Evolutionary conservation across 106 monocot genomes (phyloP).

Genomic region (Ottelia alismoides): DNA sequence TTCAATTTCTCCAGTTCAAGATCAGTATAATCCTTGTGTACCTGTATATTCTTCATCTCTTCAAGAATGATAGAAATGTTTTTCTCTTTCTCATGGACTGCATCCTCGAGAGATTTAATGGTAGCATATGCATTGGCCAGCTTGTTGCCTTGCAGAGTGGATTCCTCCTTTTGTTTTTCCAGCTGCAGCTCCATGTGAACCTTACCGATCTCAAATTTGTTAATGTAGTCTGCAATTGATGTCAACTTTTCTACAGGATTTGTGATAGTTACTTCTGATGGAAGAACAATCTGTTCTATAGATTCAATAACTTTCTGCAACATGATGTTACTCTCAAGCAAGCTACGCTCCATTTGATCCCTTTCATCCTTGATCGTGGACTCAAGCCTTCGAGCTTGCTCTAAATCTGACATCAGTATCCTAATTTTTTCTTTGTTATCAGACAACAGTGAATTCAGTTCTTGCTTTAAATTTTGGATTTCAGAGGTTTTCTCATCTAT

Average conservation of each 20-base stretch:
- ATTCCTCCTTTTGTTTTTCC: slow-evolving; percentile 40
- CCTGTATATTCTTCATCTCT: slow-evolving; percentile 43
- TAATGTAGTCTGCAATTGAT: slow-evolving; percentile 32
- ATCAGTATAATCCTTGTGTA: slow-evolving; percentile 22
- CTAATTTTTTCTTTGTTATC: slow-evolving; percentile 48
- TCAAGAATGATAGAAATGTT: slow-evolving; percentile 20
- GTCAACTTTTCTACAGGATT: slow-evolving; percentile 48
- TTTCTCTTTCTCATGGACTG: slow-evolving; percentile 30
- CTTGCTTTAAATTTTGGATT: slow-evolving; percentile 58
- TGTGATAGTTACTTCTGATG: slow-evolving; percentile 31
- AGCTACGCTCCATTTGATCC: slow-evolving; percentile 24
- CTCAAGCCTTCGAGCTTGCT: slow-evolving; percentile 34
- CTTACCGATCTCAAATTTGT: slow-evolving; percentile 26
- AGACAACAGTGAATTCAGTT: slow-evolving; percentile 41
- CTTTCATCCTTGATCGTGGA: slow-evolving; percentile 39
- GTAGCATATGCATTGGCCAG: slow-evolving; percentile 33
- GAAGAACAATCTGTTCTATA: slow-evolving; percentile 34
- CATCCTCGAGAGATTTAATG: slow-evolving; percentile 38
- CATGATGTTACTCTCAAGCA: slow-evolving; percentile 35
- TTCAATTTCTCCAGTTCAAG: slow-evolving; percentile 48
- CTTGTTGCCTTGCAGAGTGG: slow-evolving; percentile 16
- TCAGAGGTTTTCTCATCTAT: slow-evolving; percentile 70
- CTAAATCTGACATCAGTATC: slow-evolving; percentile 24
- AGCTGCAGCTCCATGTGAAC: slow-evolving; percentile 30
- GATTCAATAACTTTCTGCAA: slow-evolving; percentile 31